Conservation (phyloP, 177 flowering plant genomes). For the Tripterygium wilfordii region DNA sequence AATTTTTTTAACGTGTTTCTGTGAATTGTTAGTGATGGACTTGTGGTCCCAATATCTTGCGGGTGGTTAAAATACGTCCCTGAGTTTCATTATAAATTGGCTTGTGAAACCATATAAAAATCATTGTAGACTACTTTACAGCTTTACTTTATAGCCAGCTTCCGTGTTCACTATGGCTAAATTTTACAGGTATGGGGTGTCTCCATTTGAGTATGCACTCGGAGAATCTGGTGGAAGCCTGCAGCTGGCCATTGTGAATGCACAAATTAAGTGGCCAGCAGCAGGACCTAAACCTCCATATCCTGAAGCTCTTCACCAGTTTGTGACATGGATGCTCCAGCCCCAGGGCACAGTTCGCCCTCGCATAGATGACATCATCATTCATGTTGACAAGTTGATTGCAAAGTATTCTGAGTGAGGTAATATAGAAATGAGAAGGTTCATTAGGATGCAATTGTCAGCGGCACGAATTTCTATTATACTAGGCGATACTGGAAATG, state of each 20-base stretch:
- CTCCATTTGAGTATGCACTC: constrained; percentile 92
- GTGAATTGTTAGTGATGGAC: no score
- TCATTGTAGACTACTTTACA: no score
- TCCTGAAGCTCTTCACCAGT: constrained; percentile 87
- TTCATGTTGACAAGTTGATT: constrained; percentile 86
- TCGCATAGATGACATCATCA: constrained; percentile 69
- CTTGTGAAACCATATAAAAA: no score
- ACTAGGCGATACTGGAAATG: no score
- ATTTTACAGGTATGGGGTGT: constrained; percentile 68
- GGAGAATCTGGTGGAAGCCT: constrained; percentile 94
- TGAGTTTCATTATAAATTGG: no score
- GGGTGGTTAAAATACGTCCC: no score
- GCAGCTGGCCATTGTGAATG: constrained; percentile 85
- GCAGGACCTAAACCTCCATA: constrained; percentile 77
- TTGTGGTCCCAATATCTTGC: no score
- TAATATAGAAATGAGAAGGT: background rate
- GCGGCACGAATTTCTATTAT: no score
- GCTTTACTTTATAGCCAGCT: no score
- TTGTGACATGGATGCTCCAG: constrained; percentile 96
- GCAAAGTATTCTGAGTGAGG: constrained; percentile 48
- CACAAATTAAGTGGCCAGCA: constrained; percentile 89
- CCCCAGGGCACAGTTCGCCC: constrained; percentile 84
- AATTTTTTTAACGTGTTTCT: no score
- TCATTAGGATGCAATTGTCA: no score
- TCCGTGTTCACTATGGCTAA: background rate